Conservation (phyloP, 495 filamentous ascomycete species). For the Lentithecium fluviatile region DNA sequence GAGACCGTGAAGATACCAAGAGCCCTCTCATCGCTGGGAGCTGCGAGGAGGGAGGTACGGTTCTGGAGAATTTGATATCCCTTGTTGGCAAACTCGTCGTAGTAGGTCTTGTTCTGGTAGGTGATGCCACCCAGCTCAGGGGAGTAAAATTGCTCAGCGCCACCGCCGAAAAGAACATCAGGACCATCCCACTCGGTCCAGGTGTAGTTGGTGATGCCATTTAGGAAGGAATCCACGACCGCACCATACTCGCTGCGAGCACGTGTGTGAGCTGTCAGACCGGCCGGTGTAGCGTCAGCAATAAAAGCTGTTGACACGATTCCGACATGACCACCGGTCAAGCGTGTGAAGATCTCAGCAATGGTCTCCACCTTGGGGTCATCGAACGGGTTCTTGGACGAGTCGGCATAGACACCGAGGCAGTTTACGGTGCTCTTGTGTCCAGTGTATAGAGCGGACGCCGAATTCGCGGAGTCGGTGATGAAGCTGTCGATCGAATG, state of each 20-base stretch:
- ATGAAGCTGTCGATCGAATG: conserved; percentile 76
- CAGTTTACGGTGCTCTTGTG: conserved; percentile 75
- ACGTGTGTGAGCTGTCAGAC: conserved; percentile 63
- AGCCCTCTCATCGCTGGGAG: conserved; percentile 54
- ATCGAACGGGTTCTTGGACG: conserved; percentile 61
- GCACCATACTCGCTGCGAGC: conserved; percentile 60
- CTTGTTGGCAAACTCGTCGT: conserved; percentile 61
- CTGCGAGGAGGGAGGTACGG: conserved; percentile 59
- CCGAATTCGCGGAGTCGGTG: conserved; percentile 74
- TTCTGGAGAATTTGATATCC: conserved; percentile 65
- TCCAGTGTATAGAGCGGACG: conserved; percentile 69
- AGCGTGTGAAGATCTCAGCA: conserved; percentile 65
- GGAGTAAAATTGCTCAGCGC: conserved; percentile 66
- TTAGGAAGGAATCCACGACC: conserved; percentile 55
- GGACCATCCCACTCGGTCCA: conserved; percentile 67
- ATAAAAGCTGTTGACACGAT: conserved; percentile 68
- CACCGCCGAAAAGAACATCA: conserved; percentile 71
- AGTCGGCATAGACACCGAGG: conserved; percentile 70
- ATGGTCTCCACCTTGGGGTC: conserved; percentile 80
- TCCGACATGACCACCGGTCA: conserved; percentile 55
- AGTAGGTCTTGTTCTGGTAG: conserved; percentile 63
- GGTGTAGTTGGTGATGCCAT: conserved; percentile 54
- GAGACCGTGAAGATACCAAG: conserved; percentile 67
- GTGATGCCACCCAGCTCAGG: conserved; percentile 49
- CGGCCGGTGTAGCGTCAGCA: conserved; percentile 71